Evolutionary conservation across 2,329 filamentous ascomycete genomes (phyloP).

Genomic region (Neofusicoccum umdonicola): DNA sequence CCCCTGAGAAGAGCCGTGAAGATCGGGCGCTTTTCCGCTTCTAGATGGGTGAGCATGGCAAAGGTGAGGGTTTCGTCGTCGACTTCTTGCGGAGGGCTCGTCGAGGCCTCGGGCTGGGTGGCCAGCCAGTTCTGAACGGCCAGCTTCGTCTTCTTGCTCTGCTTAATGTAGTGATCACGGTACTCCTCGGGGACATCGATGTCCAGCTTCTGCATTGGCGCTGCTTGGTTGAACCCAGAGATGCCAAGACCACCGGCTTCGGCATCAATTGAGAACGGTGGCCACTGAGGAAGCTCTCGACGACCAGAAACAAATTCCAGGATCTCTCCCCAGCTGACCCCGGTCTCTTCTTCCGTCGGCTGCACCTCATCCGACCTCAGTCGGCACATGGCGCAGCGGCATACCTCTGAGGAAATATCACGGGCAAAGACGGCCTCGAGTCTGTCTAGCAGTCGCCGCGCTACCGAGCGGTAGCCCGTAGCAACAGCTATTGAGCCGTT

Average conservation of each 20-base stretch:
- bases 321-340: slow-evolving; percentile 92
- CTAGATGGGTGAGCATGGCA: slow-evolving; percentile 85
- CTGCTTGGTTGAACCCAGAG: slow-evolving; percentile 48
- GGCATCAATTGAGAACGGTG: slow-evolving; percentile 67
- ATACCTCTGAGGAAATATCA: slow-evolving; percentile 84
- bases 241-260: slow-evolving; percentile 58
- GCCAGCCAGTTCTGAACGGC: slow-evolving; percentile 88
- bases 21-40: slow-evolving; percentile 69
- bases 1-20: slow-evolving; percentile 78
- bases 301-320: slow-evolving; percentile 89
- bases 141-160: slow-evolving; percentile 89
- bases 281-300: slow-evolving; percentile 82
- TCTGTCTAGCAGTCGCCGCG: slow-evolving; percentile 81
- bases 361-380: slow-evolving; percentile 34
- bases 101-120: slow-evolving; percentile 70
- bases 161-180: slow-evolving; percentile 84
- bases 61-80: slow-evolving; percentile 94
- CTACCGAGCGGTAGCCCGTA: slow-evolving; percentile 93
- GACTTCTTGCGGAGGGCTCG: slow-evolving; percentile 78
- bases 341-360: slow-evolving; percentile 53
- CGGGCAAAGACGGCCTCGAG: slow-evolving; percentile 92
- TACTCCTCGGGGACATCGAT: slow-evolving; percentile 94
- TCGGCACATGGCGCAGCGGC: slow-evolving; percentile 80
- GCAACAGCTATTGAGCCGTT: slow-evolving; percentile 91
- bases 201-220: slow-evolving; percentile 75